Conservation (phyloP, 345 rosid genomes). For the Rhodamnia argentea region DNA sequence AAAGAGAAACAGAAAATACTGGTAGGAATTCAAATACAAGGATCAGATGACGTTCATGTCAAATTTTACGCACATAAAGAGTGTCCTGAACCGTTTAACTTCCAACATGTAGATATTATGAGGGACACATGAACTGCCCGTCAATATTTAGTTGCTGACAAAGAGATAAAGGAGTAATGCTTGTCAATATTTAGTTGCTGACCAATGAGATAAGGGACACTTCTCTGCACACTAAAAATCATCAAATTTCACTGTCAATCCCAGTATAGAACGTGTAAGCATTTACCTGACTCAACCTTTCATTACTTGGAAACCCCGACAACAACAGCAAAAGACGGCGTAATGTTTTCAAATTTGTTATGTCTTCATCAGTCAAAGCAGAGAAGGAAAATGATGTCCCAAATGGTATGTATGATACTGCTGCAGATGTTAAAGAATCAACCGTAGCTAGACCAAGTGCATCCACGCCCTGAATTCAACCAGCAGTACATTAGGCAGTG, state of each 20-base stretch:
- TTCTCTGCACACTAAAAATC: neutral
- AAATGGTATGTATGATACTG: constrained; percentile 37
- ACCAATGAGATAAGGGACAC: neutral
- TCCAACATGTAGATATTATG: neutral
- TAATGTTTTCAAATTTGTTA: constrained; percentile 56
- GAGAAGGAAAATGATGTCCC: constrained; percentile 24
- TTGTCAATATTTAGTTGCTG: neutral
- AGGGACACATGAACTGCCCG: neutral
- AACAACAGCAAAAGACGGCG: constrained; percentile 54
- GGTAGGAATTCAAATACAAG: neutral
- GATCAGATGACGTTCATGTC: neutral
- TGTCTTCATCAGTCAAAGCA: constrained; percentile 67
- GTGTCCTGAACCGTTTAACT: neutral
- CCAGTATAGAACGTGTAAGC: neutral
- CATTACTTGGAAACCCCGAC: constrained; percentile 33
- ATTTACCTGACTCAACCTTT: constrained; percentile 28
- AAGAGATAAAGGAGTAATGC: neutral
- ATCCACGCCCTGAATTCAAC: constrained; percentile 62
- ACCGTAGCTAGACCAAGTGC: constrained; percentile 78
- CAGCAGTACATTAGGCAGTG: neutral
- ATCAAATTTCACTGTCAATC: neutral
- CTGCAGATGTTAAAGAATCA: constrained; percentile 48
- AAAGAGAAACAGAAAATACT: neutral
- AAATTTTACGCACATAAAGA: neutral
- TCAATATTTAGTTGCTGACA: neutral